Evolutionary conservation across 768 basidiomycete species (phyloP), one percentile per base, ranked within the genome.

Genomic region (Hortiboletus flavorubellus): DNA sequence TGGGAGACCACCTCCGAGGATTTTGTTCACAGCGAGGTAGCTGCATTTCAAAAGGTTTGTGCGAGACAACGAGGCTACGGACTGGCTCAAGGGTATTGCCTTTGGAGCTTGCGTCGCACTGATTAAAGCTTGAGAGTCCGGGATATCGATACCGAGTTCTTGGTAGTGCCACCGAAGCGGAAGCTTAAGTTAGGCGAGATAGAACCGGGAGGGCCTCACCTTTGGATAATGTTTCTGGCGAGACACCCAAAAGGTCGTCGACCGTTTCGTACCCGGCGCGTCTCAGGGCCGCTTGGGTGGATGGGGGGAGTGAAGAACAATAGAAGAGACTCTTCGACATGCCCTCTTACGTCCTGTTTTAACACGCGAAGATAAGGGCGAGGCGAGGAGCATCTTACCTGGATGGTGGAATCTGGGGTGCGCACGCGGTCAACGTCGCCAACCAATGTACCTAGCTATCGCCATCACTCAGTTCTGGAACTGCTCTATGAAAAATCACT

Each of bases 1-100:
- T 51, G 73, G 70, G 43, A 91, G 68, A 15, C 89, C 89, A 43
- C 86, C 86, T 33, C 74, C 78, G 6, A 91, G 76, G 3, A 90
- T 66, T 16, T 71, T 72, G 60, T 91, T 85, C 30, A 88, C 70
- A 12, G 80, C 75, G 5, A 67, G 52, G 63, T 78, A 84, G 43
- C 57, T 61, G 58, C 65, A 71, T 55, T 54, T 42, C 40, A 57
- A 46, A 30, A 55, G 8, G 37, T 53, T 52, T 12, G 51, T 29
- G 45, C 58, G 61, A 48, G 71, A 62, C 59, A 78, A 66, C 8
- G 72, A 70, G 31, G 87, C 79, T 6, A 79, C 87, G 9, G 85
- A 77, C 65, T 87, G 87, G 38, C 82, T 84, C 58, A 79, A 67
- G 33, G 72, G 70, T 10, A 63, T 35, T 7, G 33, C 59, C 31